Evolutionary conservation across 257 asterid species (phyloP).

Genomic region (Nicotiana paniculata): DNA sequence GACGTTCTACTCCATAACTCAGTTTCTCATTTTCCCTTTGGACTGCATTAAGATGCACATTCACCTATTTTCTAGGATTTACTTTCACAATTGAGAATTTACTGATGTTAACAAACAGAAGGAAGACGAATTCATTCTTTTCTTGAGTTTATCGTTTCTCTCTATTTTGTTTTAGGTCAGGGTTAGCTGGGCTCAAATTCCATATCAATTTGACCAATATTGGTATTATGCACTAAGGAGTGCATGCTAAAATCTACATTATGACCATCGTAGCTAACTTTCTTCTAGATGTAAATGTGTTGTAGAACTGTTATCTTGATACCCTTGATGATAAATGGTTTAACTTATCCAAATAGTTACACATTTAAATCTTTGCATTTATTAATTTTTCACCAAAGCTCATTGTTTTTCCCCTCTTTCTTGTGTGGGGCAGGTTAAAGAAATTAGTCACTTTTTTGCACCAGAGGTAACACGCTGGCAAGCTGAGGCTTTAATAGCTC

Average conservation of each 20-base stretch:
- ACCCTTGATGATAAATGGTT: background rate
- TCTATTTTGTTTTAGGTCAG: background rate
- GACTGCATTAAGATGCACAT: background rate
- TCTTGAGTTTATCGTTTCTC: background rate
- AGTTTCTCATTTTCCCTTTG: background rate
- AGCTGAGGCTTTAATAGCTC: constrained; percentile 80
- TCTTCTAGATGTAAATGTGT: background rate
- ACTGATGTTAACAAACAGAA: background rate
- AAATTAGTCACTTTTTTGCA: constrained; percentile 39
- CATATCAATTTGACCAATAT: background rate
- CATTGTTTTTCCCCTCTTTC: background rate
- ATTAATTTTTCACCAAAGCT: background rate
- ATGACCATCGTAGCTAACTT: background rate
- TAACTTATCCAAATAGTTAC: background rate
- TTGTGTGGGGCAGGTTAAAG: constrained; percentile 58
- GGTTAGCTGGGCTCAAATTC: background rate
- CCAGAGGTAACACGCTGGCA: constrained; percentile 68
- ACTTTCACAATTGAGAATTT: background rate
- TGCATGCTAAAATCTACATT: background rate
- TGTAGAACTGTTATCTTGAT: background rate
- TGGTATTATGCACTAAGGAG: background rate
- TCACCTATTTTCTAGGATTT: background rate
- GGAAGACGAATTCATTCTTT: background rate
- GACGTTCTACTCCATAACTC: background rate
- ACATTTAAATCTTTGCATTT: background rate